A percentile compares a stretch with the other conserved stretches of the same genome.
Conservation (phyloP, 257 asterid genomes). For the Solanum corneliomulleri region DNA sequence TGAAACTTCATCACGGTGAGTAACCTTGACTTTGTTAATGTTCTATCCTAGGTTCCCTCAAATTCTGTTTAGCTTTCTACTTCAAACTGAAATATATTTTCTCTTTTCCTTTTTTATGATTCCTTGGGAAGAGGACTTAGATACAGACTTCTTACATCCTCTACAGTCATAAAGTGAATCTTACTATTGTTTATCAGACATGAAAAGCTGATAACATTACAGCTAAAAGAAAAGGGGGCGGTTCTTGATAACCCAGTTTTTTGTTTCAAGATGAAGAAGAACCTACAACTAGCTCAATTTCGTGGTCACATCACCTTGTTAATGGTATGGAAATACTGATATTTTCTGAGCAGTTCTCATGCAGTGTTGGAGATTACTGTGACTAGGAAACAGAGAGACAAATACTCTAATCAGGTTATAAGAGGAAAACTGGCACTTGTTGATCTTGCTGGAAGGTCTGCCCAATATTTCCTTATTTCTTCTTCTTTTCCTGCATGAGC, state of each 20-base stretch:
- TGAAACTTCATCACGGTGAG: slow-evolving; percentile 92
- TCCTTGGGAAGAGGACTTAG: neutral
- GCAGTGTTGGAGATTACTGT: slow-evolving; percentile 91
- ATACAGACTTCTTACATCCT: neutral
- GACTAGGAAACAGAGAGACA: slow-evolving; percentile 51
- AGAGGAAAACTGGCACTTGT: slow-evolving; percentile 90
- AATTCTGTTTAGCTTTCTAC: neutral
- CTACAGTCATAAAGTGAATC: neutral
- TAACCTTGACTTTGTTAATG: slow-evolving; percentile 4
- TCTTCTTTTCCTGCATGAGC: slow-evolving; percentile 3
- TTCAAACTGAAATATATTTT: neutral
- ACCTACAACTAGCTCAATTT: neutral
- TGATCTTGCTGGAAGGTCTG: slow-evolving; percentile 98
- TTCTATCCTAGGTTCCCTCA: neutral
- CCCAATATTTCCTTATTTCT: slow-evolving; percentile 4
- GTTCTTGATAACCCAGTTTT: neutral
- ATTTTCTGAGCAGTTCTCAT: slow-evolving; percentile 57
- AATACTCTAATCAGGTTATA: slow-evolving; percentile 67
- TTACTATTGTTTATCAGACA: neutral
- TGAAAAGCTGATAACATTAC: neutral
- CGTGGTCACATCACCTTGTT: neutral
- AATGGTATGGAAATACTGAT: neutral
- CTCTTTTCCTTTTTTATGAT: neutral
- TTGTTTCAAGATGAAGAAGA: neutral
- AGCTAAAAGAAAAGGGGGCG: neutral